Evolutionary conservation across 768 basidiomycete species (phyloP).

Genomic region (Russula olivacea): DNA sequence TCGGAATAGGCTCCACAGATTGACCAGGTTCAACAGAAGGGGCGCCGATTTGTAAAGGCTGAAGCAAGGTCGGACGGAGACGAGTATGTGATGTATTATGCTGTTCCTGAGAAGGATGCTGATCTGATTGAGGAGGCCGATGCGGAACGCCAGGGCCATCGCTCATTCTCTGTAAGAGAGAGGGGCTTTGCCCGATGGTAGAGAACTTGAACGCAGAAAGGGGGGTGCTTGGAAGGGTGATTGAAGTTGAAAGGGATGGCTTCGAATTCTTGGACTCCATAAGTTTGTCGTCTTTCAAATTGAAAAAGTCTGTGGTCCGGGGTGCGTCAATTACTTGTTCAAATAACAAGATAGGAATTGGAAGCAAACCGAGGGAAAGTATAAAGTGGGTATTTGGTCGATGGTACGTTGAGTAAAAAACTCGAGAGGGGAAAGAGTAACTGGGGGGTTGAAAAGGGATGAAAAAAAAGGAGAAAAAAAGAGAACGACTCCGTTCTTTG

Average conservation of each 20-base stretch:
- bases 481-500: background rate
- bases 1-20: background rate
- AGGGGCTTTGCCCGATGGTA: conserved; percentile 11
- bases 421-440: background rate
- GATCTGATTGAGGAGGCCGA: background rate
- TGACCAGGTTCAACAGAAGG: background rate
- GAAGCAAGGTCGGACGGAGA: background rate
- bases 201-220: conserved; percentile 13
- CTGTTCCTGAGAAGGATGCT: background rate
- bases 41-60: background rate
- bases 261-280: conserved; percentile 1
- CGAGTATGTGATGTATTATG: background rate
- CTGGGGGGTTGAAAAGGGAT: background rate
- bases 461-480: background rate
- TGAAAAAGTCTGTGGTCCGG: background rate
- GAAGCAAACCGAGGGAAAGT: background rate
- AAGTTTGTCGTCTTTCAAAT: background rate
- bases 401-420: background rate
- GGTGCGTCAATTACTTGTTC: background rate
- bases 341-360: background rate
- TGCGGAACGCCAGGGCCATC: background rate
- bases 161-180: conserved; percentile 13
- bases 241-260: background rate
- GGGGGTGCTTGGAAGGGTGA: background rate
- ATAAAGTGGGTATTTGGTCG: background rate